Evolutionary conservation across 495 filamentous ascomycete genomes (phyloP), one percentile per base, ranked within the genome.

Genomic region (Letharia columbiana): DNA sequence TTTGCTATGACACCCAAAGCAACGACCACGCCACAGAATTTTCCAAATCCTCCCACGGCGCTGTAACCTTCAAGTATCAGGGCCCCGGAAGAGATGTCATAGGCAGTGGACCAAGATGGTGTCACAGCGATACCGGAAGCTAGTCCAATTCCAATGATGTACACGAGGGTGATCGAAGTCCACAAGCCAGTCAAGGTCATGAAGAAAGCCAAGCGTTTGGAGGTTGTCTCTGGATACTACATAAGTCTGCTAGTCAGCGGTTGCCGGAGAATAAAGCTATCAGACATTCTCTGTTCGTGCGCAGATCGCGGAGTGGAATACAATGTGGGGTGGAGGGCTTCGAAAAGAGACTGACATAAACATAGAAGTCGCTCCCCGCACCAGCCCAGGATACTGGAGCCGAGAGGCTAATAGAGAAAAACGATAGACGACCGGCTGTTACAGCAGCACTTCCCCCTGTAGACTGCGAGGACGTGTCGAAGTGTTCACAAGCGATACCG

Each of bases 131-230:
- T 76, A 10, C 86, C 85, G 2, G 82, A 85, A 6, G 80, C 87
- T 0, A 92, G 80, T 6, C 89, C 89, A n/a, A 87, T 80, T 11
- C 89, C 89, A n/a, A 91, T 73, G 41, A 91, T 71, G 54, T 88
- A 80, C 13, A 84, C 83, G 63, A 88, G 79, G 11, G 75, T 73
- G 72, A 86, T 83, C 40, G 80, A 81, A 13, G 81, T 63, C 7
- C 73, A 70, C 18, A 83, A 70, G 4, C 85, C 86, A 42, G 79
- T 65, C 4, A 79, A 70, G 0, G 83, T 84, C 68, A 82, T 75
- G n/a, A 71, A 61, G 69, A 79, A 81, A 60, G 75, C 76, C 44
- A 75, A 75, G 71, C 77, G 79, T 60, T 75, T 75, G 60, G 75
- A 76, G 45, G 80, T 80, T 44, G 76, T 73, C 33, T 82, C 77